Base-by-base conservation (phyloP, 2,329 filamentous ascomycete species). In the Cordyceps cicadae region DNA sequence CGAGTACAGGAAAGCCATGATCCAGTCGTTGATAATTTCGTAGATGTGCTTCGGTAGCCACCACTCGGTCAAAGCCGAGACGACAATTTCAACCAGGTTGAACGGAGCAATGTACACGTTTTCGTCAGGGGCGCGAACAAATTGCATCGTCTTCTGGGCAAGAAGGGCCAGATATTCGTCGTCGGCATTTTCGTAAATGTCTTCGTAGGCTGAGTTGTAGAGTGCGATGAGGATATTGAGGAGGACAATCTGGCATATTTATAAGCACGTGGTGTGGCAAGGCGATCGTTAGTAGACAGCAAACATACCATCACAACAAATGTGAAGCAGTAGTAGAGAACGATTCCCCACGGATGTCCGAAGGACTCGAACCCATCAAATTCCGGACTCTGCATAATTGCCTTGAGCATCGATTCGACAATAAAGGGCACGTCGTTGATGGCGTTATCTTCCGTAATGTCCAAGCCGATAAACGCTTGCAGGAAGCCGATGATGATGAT, bases 101-200 rank as follows among this genome's bases (percentile, higher is more conserved):
- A 99, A 89, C 0, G 94, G 94, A 0, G 94, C 87, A 68, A 99
- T 96, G 75, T 94, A 99, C 60, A 99, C 94, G 67, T 99, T 99
- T 73, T 99, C 94, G 68, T 99, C 94, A 0, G 94, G 94, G 0
- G 94, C 94, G 54, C 94, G 90, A 19, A 97, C 90, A 69, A 97
- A 99, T 69, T 96, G 92, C 82, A 97, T 90, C 0, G 94, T 97
- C 75, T 96, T 96, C 66, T 95, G 89, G 0, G 90, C 83, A 74
- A 96, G 97, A 3, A 97, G 83, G 0, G 92, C 93, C 71, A 99
- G 87, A 74, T 92, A 99, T 73, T 99, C 94, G 72, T 99, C 94
- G 65, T 91, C 88, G 5, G 94, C 92, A 70, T 99, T 92, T 51
- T 89, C 87, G 68, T 92, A 95, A 62, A 97, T 95, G 72, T 96